These are phyloP conservation scores for Arachnomyces sp. DNA, from an alignment of 2,329 filamentous ascomycete genomes.

Conservation along the genomic window DNA sequence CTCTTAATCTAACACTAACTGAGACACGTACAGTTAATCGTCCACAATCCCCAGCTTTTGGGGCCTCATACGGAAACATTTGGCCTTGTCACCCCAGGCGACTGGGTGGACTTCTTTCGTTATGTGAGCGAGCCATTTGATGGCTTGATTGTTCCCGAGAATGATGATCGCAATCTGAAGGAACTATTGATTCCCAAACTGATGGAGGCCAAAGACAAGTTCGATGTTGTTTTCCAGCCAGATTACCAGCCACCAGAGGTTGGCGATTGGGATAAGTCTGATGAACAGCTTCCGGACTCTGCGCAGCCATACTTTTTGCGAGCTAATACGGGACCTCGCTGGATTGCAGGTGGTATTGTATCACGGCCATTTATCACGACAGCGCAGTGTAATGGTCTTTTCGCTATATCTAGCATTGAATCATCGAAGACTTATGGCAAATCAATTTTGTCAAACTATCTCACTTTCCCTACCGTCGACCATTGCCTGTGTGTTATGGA, in stretches of 20 bases:
- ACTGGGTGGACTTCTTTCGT: constrained; percentile 56
- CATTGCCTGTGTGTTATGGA: constrained; percentile 47
- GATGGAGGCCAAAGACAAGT: constrained; percentile 48
- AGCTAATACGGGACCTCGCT: constrained; percentile 44
- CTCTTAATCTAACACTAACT: too few species aligned
- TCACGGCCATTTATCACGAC: constrained; percentile 44
- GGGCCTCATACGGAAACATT: constrained; percentile 49
- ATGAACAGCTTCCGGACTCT: constrained; percentile 34
- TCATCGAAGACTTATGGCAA: constrained; percentile 31
- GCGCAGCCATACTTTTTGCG: constrained; percentile 45
- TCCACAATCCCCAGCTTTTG: constrained; percentile 51
- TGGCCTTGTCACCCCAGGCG: constrained; percentile 50
- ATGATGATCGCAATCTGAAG: constrained; percentile 46
- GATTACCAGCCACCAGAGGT: constrained; percentile 42
- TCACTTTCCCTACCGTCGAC: constrained; percentile 43
- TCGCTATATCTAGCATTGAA: constrained; percentile 49
- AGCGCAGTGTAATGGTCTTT: constrained; percentile 41
- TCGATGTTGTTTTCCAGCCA: constrained; percentile 49
- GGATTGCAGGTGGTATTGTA: constrained; percentile 40
- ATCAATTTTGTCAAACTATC: constrained; percentile 28
- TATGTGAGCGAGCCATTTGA: constrained; percentile 48
- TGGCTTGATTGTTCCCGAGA: constrained; percentile 45
- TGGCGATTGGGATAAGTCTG: constrained; percentile 34
- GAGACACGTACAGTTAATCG: constrained; percentile 31
- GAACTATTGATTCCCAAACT: constrained; percentile 48